These are phyloP conservation scores for Metarhizium guizhouense DNA, from an alignment of 2,329 filamentous ascomycete species.

Conservation along the genomic window DNA sequence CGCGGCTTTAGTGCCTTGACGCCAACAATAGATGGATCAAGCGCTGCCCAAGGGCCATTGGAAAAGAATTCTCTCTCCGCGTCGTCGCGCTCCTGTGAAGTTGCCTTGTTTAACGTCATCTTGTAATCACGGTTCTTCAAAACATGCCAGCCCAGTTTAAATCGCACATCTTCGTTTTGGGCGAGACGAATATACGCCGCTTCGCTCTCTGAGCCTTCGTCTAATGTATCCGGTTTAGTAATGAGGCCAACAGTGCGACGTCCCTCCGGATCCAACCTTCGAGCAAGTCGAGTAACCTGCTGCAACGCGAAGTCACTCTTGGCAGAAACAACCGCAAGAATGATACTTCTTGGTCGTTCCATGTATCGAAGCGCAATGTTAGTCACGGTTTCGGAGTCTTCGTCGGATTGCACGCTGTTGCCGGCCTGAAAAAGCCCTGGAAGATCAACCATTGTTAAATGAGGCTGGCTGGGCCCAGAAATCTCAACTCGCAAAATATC, in stretches of 20 bases:
- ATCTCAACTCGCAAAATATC: constrained; percentile 40
- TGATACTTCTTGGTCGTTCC: constrained; percentile 45
- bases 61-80: constrained; percentile 35
- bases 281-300: constrained; percentile 38
- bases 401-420: constrained; percentile 33
- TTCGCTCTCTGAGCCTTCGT: constrained; percentile 28
- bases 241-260: constrained; percentile 44
- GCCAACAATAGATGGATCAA: constrained; percentile 31
- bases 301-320: constrained; percentile 50
- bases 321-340: constrained; percentile 48
- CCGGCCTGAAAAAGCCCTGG: constrained; percentile 44
- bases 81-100: constrained; percentile 25
- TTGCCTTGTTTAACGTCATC: constrained; percentile 22
- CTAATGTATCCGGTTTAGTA: constrained; percentile 42
- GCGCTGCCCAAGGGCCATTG: constrained; percentile 26
- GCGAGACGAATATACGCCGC: constrained; percentile 30
- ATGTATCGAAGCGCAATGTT: constrained; percentile 48
- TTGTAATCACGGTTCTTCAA: constrained; percentile 32
- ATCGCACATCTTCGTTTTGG: constrained; percentile 34
- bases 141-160: constrained; percentile 45
- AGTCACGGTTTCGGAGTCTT: constrained; percentile 33
- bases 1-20: constrained; percentile 35
- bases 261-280: constrained; percentile 14
- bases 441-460: constrained; percentile 50
- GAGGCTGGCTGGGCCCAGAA: constrained; percentile 34